Conservation (phyloP, 176 grass and related monocot species). For the Cenchrus americanus region DNA sequence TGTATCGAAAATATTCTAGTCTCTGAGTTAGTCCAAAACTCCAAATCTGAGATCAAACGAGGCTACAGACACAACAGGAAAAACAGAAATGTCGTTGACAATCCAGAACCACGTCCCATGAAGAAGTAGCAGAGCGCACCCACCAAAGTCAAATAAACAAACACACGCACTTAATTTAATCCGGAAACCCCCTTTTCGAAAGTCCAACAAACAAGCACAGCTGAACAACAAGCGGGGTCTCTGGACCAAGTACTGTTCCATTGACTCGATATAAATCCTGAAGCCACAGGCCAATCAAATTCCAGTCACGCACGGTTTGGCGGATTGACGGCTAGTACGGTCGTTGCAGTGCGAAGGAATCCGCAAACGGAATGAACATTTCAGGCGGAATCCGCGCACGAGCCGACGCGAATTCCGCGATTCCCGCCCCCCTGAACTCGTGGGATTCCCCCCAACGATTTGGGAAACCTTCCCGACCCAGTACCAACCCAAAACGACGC, state of each 20-base stretch:
- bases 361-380: neutral
- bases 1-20: neutral
- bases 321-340: neutral
- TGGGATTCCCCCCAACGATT: neutral
- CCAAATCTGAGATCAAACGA: neutral
- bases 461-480: neutral
- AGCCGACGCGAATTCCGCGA: neutral
- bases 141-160: slow-evolving; percentile 19
- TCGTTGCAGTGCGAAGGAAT: neutral
- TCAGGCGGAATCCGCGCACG: neutral
- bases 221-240: neutral
- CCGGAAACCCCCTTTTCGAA: neutral
- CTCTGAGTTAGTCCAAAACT: neutral
- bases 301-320: neutral
- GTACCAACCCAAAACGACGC: neutral
- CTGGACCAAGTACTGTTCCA: neutral
- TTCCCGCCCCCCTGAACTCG: neutral
- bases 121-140: neutral
- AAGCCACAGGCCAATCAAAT: slow-evolving; percentile 12
- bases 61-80: neutral
- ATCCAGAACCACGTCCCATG: neutral
- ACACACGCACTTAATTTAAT: slow-evolving; percentile 1
- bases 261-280: neutral
- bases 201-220: neutral
- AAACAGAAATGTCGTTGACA: neutral